These are phyloP conservation scores for Colletotrichum horii DNA, from an alignment of 2,329 filamentous ascomycete species.

Conservation along the genomic window DNA sequence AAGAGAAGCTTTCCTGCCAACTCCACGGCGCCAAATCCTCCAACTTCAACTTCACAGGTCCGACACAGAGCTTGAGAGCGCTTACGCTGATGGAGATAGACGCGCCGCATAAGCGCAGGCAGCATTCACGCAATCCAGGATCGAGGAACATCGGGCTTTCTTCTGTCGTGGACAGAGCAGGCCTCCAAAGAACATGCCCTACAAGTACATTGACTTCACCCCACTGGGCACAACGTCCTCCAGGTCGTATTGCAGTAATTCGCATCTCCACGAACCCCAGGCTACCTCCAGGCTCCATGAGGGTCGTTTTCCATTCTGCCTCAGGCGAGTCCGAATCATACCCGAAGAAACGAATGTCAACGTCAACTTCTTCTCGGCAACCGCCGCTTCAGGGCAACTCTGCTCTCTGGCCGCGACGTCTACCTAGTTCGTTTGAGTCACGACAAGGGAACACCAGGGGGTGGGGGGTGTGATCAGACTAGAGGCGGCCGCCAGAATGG, in stretches of 20 bases:
- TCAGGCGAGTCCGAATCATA: background rate
- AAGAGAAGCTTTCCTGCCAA: slow-evolving; percentile 3
- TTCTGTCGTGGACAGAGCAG: background rate
- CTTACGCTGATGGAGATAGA: background rate
- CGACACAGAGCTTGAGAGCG: background rate
- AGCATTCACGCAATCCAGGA: background rate
- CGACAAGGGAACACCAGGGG: background rate
- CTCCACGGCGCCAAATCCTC: slow-evolving; percentile 15
- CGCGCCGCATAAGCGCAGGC: slow-evolving; percentile 6
- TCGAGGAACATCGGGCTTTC: too few species aligned
- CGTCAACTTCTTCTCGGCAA: background rate
- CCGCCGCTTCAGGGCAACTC: background rate
- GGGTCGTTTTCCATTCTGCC: background rate
- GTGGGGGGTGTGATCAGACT: background rate
- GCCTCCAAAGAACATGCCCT: background rate
- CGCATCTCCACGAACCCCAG: background rate
- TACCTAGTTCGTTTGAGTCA: background rate
- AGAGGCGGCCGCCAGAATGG: slow-evolving; percentile 1
- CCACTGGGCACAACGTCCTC: background rate
- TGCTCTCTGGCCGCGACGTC: background rate
- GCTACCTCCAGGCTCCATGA: background rate
- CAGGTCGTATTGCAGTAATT: background rate
- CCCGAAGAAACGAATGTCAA: background rate
- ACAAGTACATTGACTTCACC: background rate
- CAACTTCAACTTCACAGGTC: background rate